Conservation (phyloP, 192 early-diverging fungal genomes). For the Phlyctochytrium bullatum region DNA sequence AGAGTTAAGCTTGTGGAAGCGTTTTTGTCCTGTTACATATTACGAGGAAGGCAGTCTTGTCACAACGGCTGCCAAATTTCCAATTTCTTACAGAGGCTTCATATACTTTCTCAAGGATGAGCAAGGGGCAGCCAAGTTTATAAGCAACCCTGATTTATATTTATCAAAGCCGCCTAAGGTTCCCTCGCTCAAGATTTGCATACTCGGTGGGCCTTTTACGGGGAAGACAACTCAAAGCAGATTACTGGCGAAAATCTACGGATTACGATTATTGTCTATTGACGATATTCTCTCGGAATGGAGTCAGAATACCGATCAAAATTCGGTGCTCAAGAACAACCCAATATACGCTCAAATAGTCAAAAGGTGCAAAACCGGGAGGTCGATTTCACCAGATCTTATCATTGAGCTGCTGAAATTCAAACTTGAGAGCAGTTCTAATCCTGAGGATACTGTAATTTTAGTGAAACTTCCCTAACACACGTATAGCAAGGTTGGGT, state of each 20-base stretch:
- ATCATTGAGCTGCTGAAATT: constrained; percentile 15
- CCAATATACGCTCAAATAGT: constrained; percentile 23
- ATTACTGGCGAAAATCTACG: constrained; percentile 38
- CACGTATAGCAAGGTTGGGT: constrained; percentile 39
- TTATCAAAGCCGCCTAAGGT: constrained; percentile 30
- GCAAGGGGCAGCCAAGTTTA: constrained; percentile 29
- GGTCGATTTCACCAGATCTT: constrained; percentile 21
- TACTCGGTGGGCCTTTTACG: constrained; percentile 47
- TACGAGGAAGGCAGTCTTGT: constrained; percentile 17
- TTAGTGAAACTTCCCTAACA: constrained; percentile 6
- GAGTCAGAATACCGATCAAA: constrained; percentile 26
- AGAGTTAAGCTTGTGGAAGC: constrained; percentile 38
- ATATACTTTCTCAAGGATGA: constrained; percentile 40
- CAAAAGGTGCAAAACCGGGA: constrained; percentile 20
- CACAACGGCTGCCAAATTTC: constrained; percentile 13
- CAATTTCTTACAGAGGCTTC: constrained; percentile 39
- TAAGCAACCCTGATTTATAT: constrained; percentile 45
- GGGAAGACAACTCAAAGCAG: constrained; percentile 51
- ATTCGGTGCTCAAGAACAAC: constrained; percentile 15
- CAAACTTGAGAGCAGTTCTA: not conserved
- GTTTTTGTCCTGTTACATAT: constrained; percentile 45
- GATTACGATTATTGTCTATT: constrained; percentile 30
- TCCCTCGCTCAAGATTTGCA: constrained; percentile 21
- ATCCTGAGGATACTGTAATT: not conserved
- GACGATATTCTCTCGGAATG: constrained; percentile 42